Evolutionary conservation across 495 filamentous ascomycete species (phyloP).

Genomic region (Podospora didyma): DNA sequence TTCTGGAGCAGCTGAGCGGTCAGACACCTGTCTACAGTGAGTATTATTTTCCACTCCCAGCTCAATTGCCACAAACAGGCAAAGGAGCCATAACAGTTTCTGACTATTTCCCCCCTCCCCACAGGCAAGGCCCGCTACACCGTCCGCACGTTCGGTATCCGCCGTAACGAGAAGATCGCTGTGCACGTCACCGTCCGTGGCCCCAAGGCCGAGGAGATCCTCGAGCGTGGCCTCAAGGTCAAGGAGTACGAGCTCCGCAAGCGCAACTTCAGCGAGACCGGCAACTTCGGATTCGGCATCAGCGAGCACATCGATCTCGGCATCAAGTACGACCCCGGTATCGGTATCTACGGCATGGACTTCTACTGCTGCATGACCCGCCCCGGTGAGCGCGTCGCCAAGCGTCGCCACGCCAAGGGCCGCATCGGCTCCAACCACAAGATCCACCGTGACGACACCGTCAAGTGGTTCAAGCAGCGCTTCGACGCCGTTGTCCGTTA

Average conservation of each 20-base stretch:
- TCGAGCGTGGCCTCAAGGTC: conserved; percentile 99
- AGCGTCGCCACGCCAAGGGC: conserved; percentile 85
- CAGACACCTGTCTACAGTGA: conserved; percentile 99
- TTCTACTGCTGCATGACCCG: conserved; percentile 99
- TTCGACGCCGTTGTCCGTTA: conserved; percentile 98
- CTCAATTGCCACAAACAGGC: background rate
- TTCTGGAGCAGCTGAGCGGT: conserved; percentile 98
- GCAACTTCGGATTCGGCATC: conserved; percentile 99
- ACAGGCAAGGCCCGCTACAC: conserved; percentile 99
- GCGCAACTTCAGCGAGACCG: conserved; percentile 98
- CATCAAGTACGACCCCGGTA: conserved; percentile 99
- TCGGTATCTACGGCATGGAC: conserved; percentile 99
- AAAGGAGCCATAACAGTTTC: too few relatives aligned
- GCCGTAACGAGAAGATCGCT: conserved; percentile 99
- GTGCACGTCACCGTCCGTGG: conserved; percentile 99
- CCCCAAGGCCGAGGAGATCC: conserved; percentile 99
- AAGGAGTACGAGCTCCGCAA: conserved; percentile 99
- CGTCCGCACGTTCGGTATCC: conserved; percentile 99
- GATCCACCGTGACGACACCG: conserved; percentile 87
- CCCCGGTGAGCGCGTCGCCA: conserved; percentile 94
- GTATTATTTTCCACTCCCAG: conserved; percentile 11
- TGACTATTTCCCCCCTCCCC: background rate
- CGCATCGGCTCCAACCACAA: conserved; percentile 82
- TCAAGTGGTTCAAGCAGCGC: conserved; percentile 99
- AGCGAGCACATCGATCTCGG: conserved; percentile 99